Evolutionary conservation across 1,139 yeast species (phyloP).

Genomic region (Pneumocystis jirovecii): DNA sequence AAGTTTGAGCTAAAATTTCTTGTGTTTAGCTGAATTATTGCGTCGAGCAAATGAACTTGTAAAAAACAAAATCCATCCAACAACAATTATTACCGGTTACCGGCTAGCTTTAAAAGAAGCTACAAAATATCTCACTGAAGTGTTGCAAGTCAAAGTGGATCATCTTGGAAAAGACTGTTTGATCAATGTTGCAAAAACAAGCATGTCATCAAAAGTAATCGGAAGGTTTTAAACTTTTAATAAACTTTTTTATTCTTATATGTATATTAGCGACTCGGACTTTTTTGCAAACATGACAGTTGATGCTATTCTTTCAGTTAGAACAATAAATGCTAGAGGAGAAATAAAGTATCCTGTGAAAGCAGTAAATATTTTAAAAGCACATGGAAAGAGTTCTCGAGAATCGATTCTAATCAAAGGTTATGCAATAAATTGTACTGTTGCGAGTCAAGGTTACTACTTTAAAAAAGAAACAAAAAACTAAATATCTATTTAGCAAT

Average conservation of each 20-base stretch:
- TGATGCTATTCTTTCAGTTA: conserved; percentile 90
- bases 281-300: conserved; percentile 85
- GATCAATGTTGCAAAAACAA: conserved; percentile 83
- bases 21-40: conserved; percentile 48
- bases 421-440: conserved; percentile 91
- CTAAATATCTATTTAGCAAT: conserved; percentile 37
- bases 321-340: conserved; percentile 76
- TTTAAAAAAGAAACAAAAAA: not conserved
- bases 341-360: conserved; percentile 90
- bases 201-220: conserved; percentile 92
- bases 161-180: conserved; percentile 61
- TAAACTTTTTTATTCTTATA: not conserved
- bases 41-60: conserved; percentile 91
- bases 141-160: conserved; percentile 67
- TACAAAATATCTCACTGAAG: conserved; percentile 71
- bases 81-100: conserved; percentile 93
- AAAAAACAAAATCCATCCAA: conserved; percentile 87
- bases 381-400: conserved; percentile 83
- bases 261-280: conserved; percentile 51
- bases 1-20: conserved; percentile 28
- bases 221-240: conserved; percentile 30
- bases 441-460: conserved; percentile 60
- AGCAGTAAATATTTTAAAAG: conserved; percentile 90
- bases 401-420: conserved; percentile 85
- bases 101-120: conserved; percentile 90